Conservation (phyloP, 148 eudicot genomes). For the Nepenthes mirabilis region DNA sequence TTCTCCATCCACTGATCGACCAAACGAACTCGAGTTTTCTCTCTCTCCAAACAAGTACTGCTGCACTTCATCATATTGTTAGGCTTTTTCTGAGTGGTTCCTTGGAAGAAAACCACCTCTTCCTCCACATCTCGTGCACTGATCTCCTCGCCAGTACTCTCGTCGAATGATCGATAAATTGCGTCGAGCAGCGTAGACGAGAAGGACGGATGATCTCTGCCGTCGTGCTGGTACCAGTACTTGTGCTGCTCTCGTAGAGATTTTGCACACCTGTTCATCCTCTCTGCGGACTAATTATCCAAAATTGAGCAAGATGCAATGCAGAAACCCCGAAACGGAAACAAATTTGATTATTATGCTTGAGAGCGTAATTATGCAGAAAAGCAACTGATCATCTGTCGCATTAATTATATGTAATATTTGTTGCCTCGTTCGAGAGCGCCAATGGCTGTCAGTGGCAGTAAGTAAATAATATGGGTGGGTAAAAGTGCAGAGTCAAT, state of each 20-base stretch:
- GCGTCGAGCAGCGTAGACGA: conserved; percentile 71
- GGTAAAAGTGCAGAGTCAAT: neutral
- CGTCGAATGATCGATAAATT: conserved; percentile 83
- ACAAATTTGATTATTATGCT: neutral
- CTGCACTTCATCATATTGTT: conserved; percentile 4
- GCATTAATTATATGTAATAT: neutral
- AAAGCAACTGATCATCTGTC: neutral
- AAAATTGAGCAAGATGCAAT: no score
- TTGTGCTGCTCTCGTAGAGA: conserved; percentile 1
- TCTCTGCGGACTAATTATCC: neutral
- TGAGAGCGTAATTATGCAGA: neutral
- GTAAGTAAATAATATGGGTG: neutral
- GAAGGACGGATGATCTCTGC: conserved; percentile 38
- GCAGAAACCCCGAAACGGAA: neutral
- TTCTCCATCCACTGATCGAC: conserved; percentile 54
- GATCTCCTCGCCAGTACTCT: neutral
- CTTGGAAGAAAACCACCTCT: conserved; percentile 12
- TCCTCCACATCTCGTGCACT: neutral
- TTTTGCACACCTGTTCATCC: neutral
- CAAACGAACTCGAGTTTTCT: conserved; percentile 8
- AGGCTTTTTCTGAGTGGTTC: conserved; percentile 3
- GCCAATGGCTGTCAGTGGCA: neutral
- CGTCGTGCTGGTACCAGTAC: conserved; percentile 5
- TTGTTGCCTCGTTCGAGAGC: neutral
- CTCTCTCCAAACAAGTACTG: conserved; percentile 5